Evolutionary conservation across 1,139 yeast genomes (phyloP), one percentile per base, ranked within the genome.

Genomic region (Kurtzmaniella quercitrusa): DNA sequence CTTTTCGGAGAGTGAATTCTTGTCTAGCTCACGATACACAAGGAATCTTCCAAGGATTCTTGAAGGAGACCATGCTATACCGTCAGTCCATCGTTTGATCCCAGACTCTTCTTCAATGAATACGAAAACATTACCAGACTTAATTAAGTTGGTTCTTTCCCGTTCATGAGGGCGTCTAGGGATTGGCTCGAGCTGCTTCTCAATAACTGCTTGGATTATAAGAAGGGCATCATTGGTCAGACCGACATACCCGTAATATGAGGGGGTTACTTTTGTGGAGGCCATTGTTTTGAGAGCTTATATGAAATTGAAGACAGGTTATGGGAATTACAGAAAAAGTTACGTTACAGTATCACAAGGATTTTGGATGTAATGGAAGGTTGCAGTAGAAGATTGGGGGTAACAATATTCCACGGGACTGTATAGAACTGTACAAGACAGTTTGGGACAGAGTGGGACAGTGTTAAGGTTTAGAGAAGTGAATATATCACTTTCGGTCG

Each of bases 21-120:
- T 77, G 54, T 86, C 90, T 43, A 87, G 66, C 60, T 87, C 94
- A 37, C 95, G 75, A 61, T 90, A 90, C 9, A 90, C 84, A 37
- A 90, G 68, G 53, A 90, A 90, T 46, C 94, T 72, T 3, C 95
- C 95, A 37, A 88, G 70, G 25, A 90, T 88, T 42, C 97, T 69
- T 2, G 94, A 84, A 0, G 97, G 96, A 1, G 91, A 82, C 97
- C 97, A 90, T 11, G 91, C 75, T 17, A 87, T 79, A 14, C 97
- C 96, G 58, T 90, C 97, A 0, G 97, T 90, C 97, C 97, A 90
- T 44, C 97, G 70, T 60, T 86, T 86, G 49, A 90, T 89, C 1
- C 94, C 93, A 0, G 93, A 82, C 17, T 77, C 73, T 51, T 85
- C 89, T 60, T 90, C 96, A 42, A 86, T 79, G 57, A 89, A 90